Base-by-base conservation (phyloP, 352 stramenopile genomes). In the Pythium aristosporum region DNA sequence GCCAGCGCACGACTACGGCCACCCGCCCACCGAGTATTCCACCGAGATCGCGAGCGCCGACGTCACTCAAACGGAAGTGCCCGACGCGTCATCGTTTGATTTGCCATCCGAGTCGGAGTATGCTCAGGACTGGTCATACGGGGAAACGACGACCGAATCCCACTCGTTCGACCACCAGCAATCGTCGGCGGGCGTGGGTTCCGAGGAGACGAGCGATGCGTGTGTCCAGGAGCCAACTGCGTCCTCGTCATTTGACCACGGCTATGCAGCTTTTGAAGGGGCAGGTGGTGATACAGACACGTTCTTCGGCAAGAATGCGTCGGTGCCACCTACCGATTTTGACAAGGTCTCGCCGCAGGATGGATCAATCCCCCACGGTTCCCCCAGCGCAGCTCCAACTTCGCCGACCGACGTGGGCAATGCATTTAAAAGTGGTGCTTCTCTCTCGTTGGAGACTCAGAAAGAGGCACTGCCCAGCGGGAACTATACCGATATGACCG, bases 251-350 rank as follows among this genome's bases (percentile, higher is more conserved):
- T 15, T 21, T 4, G 56, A 59, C 34, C n/a, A 54, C 15, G 11
- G 28, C n/a, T 28, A 59, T 20, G 3, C 25, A 3, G 30, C 18
- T 12, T 55, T 41, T 39, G 48, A 41, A 20, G 41, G 12, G 18
- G 44, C 39, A 7, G 39, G 20, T 30, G 21, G 44, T 23, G 39
- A 58, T 12, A 28, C 39, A 12, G 59, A 65, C 30, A 59, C 39
- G 23, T 61, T 67, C 44, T 67, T 57, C 30, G 52, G 43, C 32
- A 42, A 54, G 30, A 61, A 44, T 20, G 15, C 52, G 11, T 56
- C 50, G 2, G 42, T 41, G 2, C 47, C 59, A 21, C 49, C 59
- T 16, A 21, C 46, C 57, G 46, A 39, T 16, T 41, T 32, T 32
- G 23, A 23, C 28, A 25, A 7, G 25, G 25, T 30, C 5, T 6